Evolutionary conservation across 2,329 filamentous ascomycete genomes (phyloP).

Genomic region (Golovinomyces cichoracearum): DNA sequence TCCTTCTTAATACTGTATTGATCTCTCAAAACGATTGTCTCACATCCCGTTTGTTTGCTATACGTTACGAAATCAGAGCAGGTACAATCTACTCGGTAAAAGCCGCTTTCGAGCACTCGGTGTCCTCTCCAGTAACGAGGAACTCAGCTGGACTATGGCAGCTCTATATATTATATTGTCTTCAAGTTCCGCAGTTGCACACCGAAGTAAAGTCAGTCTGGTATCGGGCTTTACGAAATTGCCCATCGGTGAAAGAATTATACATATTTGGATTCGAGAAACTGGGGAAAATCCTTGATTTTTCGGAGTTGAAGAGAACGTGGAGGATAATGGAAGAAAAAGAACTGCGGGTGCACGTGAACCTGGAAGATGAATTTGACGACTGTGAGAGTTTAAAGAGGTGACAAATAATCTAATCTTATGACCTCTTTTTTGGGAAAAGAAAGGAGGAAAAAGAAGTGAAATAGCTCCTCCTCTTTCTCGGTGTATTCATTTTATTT

Average conservation of each 20-base stretch:
- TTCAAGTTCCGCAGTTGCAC: slow-evolving; percentile 17
- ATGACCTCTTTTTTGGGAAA: no score
- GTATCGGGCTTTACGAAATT: slow-evolving; percentile 26
- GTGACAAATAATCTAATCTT: no score
- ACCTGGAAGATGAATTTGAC: slow-evolving; percentile 21
- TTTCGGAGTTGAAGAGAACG: slow-evolving; percentile 24
- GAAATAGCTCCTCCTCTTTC: no score
- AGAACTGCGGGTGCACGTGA: slow-evolving; percentile 30
- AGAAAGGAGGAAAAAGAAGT: no score
- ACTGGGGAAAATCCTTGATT: slow-evolving; percentile 9
- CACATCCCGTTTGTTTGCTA: slow-evolving; percentile 26
- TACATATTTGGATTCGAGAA: slow-evolving; percentile 29
- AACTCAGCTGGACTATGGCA: slow-evolving; percentile 24
- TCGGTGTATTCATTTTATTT: no score
- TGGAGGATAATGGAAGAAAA: slow-evolving; percentile 33
- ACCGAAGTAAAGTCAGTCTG: slow-evolving; percentile 23
- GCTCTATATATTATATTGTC: slow-evolving; percentile 24
- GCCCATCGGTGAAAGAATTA: slow-evolving; percentile 38
- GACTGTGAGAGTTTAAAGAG: slow-evolving; percentile 1
- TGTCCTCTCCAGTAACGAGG: slow-evolving; percentile 16
- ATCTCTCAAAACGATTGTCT: slow-evolving; percentile 16
- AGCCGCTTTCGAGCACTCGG: slow-evolving; percentile 27
- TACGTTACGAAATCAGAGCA: slow-evolving; percentile 26
- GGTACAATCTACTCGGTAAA: slow-evolving; percentile 26
- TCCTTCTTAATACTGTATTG: slow-evolving; percentile 24